Percentiles rank a stretch among this genome's conserved stretches.
Conservation (phyloP, 2,329 filamentous ascomycete genomes). For the Pseudogymnoascus destructans region DNA sequence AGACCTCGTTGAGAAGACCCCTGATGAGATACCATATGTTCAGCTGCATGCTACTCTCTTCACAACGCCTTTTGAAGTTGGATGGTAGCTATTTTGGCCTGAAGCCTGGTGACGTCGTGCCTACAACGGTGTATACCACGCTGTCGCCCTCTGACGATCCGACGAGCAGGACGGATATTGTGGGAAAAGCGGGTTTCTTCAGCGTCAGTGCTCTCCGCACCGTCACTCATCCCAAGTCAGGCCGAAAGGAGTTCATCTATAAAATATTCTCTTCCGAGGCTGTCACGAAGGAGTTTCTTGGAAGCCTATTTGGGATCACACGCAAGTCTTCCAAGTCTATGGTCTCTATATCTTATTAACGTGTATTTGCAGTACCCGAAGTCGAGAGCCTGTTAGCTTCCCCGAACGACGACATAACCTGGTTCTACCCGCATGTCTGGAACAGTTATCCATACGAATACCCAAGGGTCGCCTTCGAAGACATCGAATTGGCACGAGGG, state of each 20-base stretch:
- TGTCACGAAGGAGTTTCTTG: conserved; percentile 41
- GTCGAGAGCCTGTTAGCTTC: conserved; percentile 15
- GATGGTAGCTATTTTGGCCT: conserved; percentile 61
- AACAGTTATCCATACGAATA: conserved; percentile 72
- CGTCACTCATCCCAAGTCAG: conserved; percentile 46
- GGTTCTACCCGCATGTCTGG: conserved; percentile 69
- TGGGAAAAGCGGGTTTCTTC: conserved; percentile 69
- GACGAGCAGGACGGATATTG: conserved; percentile 39
- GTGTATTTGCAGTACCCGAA: conserved; percentile 14
- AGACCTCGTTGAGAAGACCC: conserved; percentile 52
- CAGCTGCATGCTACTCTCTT: conserved; percentile 83
- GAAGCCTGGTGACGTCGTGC: conserved; percentile 41
- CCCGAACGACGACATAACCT: conserved; percentile 43
- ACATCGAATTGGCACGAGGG: conserved; percentile 52
- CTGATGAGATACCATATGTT: conserved; percentile 76
- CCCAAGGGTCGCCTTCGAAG: conserved; percentile 81
- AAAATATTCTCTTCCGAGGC: conserved; percentile 50
- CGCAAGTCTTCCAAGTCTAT: conserved; percentile 12
- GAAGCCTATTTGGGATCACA: conserved; percentile 34
- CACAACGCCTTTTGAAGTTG: conserved; percentile 60
- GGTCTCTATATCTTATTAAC: conserved; percentile 12
- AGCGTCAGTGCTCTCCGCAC: conserved; percentile 63
- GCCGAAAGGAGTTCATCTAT: conserved; percentile 43
- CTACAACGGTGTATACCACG: conserved; percentile 72
- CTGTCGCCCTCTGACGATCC: conserved; percentile 32